Conservation (phyloP, 345 rosid genomes). For the Eucalyptus grandis region DNA sequence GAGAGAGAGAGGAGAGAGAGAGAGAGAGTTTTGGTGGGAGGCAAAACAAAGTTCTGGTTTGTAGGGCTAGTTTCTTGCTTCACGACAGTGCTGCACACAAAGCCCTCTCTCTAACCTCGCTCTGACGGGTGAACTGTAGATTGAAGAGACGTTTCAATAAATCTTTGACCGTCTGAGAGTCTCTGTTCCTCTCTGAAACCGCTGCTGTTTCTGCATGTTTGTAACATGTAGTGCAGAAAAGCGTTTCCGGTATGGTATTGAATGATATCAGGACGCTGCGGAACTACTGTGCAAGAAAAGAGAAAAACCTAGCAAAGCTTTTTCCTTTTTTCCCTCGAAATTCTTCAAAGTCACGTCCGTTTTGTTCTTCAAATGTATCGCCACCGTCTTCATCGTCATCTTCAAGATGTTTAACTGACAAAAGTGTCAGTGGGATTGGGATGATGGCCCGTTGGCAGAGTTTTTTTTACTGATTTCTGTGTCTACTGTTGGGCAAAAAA, state of each 20-base stretch:
- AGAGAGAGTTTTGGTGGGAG: conserved; percentile 6
- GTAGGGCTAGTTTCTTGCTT: conserved; percentile 5
- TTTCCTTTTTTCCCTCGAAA: not conserved
- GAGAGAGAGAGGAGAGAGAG: not conserved
- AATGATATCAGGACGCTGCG: not conserved
- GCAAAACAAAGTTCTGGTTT: conserved; percentile 2
- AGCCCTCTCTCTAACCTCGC: not conserved
- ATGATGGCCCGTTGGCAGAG: not conserved
- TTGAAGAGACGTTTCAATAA: conserved; percentile 43
- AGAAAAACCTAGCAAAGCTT: not conserved
- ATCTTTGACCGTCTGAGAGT: conserved; percentile 22
- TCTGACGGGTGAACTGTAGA: conserved; percentile 31
- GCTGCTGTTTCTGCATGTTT: not conserved
- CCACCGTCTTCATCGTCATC: not conserved
- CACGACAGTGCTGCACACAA: conserved; percentile 13
- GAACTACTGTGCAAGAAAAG: not conserved
- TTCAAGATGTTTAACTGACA: not conserved
- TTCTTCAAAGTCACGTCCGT: not conserved
- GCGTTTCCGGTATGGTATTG: not conserved
- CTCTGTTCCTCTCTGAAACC: not conserved
- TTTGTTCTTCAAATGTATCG: not conserved
- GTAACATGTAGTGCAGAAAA: not conserved
- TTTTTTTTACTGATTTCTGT: not conserved
- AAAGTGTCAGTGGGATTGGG: not conserved
- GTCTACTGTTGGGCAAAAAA: not conserved